Evolutionary conservation across 148 eudicot genomes (phyloP).

Genomic region (Tetragonia tetragonoides): DNA sequence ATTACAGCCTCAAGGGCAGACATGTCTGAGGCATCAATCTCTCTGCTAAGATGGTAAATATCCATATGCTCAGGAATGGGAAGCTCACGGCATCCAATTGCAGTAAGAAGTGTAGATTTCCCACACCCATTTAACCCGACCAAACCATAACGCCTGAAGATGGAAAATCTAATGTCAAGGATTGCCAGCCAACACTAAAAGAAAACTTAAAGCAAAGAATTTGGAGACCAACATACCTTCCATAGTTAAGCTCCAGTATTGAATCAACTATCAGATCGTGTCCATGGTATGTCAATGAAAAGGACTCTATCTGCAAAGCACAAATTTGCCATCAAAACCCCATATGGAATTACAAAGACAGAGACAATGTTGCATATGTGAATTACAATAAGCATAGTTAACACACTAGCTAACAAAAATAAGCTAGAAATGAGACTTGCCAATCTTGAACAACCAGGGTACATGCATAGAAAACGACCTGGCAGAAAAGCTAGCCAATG

Average conservation of each 20-base stretch:
- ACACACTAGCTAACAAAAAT: constrained; percentile 27
- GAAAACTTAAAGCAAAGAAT: background rate
- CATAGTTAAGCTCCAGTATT: constrained; percentile 87
- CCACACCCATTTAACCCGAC: constrained; percentile 99
- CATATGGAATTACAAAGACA: background rate
- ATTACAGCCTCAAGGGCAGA: constrained; percentile 87
- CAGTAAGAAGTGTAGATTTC: constrained; percentile 89
- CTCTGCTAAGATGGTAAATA: constrained; percentile 84
- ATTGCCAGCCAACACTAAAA: background rate
- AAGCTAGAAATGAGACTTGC: constrained; percentile 26
- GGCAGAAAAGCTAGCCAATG: background rate
- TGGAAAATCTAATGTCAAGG: background rate
- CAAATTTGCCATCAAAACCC: background rate
- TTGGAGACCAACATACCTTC: constrained; percentile 52
- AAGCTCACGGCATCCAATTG: constrained; percentile 89
- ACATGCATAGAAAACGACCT: background rate
- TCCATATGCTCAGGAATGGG: constrained; percentile 99
- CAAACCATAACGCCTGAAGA: constrained; percentile 85
- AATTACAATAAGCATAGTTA: background rate
- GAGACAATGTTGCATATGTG: background rate
- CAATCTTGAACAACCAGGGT: background rate
- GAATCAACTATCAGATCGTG: constrained; percentile 95
- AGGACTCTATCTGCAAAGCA: constrained; percentile 85
- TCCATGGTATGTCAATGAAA: constrained; percentile 95
- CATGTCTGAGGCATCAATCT: constrained; percentile 98